A percentile compares a stretch with the other conserved stretches of the same genome.
Conservation (phyloP, 352 stramenopile species). For the Phytophthora pistaciae region DNA sequence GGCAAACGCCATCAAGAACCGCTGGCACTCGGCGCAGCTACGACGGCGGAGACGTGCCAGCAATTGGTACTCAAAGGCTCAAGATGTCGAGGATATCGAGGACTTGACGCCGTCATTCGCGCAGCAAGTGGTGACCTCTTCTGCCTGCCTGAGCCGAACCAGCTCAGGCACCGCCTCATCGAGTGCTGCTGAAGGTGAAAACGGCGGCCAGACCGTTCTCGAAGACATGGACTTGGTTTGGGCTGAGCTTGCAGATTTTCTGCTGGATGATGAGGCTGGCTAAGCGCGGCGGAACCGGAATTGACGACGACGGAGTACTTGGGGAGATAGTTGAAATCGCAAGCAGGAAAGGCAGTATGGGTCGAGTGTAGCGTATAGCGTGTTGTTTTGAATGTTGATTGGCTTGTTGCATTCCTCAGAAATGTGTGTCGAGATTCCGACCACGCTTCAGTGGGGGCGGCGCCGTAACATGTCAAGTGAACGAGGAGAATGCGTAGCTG, state of each 20-base stretch:
- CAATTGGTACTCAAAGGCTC: neutral
- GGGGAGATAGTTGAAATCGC: neutral
- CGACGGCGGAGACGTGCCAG: neutral
- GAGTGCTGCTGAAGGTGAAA: neutral
- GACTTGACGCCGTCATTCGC: neutral
- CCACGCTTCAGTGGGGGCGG: too few species aligned
- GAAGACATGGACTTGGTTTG: neutral
- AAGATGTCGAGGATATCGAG: neutral
- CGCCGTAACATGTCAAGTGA: too few species aligned
- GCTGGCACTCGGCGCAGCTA: conserved; percentile 42
- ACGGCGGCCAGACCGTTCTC: neutral
- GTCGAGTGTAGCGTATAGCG: too few species aligned
- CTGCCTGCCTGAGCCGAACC: neutral
- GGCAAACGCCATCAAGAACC: conserved; percentile 68
- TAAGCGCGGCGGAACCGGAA: neutral
- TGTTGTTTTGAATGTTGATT: too few species aligned
- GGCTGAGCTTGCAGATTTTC: neutral
- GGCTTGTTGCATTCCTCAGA: too few species aligned
- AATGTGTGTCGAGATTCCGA: too few species aligned
- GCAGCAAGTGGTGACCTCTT: too few species aligned
- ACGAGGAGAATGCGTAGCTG: too few species aligned
- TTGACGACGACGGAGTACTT: too few species aligned
- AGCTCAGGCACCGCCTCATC: neutral
- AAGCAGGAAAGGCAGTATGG: too few species aligned
- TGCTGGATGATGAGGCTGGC: neutral